Evolutionary conservation across 495 filamentous ascomycete species (phyloP), one percentile per base, ranked within the genome.

Genomic region (Tuber brumale): DNA sequence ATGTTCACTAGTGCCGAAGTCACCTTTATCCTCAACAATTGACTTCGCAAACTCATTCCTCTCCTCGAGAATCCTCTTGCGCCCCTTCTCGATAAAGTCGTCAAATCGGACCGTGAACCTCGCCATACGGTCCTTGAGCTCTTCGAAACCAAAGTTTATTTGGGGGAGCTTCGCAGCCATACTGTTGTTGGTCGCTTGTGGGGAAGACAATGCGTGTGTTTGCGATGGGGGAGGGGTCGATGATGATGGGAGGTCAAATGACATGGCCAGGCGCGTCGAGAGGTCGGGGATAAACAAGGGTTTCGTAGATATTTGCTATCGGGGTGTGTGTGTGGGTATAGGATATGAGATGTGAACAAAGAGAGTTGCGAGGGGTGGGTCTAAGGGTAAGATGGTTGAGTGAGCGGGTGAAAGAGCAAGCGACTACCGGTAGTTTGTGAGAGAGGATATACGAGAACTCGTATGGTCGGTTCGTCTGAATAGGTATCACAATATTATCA

Each of bases 131-230:
- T 93, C 93, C 84, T 94, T 94, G 76, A 99, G 86, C 77, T 97
- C 94, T 76, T 98, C 95, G 85, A 98, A 98, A 75, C 93, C 94
- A 84, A 98, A 97, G 85, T 95, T 94, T 85, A 97, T 92, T 83
- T 86, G 93, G 51, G 95, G 95, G 14, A 97, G 89, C 84, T 95
- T 93, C 48, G 93, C 93, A 87, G 74, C 51, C 76, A 80, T 82
- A n/a, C 73, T 76, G 46, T 70, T 42, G 48, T 31, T 75, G 4
- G 41, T 51, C 61, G 23, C 27, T 35, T 66, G 57, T 19, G 57
- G 31, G 42, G 70, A 74, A 51, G 73, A 72, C 16, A 69, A 75
- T 66, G 91, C 89, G 10, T 88, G 88, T 69, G 86, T 87, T 75
- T 87, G 85, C 39, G 88, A 85, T 19, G 87, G 86, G 61, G 85